These are phyloP conservation scores for Chenopodium formosanum DNA, from an alignment of 148 eudicot species.

Conservation along the genomic window DNA sequence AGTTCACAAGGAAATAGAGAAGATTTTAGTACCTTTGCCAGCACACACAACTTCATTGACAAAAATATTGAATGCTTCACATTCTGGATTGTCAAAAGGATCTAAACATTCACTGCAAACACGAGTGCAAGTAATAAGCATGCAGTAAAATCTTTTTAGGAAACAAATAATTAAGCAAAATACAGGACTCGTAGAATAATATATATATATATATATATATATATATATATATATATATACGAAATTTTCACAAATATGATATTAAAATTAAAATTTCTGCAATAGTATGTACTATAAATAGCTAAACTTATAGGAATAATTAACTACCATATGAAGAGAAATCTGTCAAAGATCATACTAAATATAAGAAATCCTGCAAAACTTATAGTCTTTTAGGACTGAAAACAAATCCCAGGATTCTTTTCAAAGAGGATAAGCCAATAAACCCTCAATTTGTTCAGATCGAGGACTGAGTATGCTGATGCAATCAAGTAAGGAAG, in stretches of 20 bases:
- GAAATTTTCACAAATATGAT: neutral
- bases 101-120: slow-evolving; percentile 78
- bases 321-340: no score
- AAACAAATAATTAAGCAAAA: neutral
- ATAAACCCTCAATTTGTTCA: no score
- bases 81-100: slow-evolving; percentile 90
- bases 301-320: neutral
- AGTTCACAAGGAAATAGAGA: neutral
- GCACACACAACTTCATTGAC: slow-evolving; percentile 77
- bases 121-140: neutral
- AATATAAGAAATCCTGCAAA: no score
- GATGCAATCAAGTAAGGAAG: no score
- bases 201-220: no score
- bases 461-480: no score
- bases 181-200: neutral
- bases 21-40: slow-evolving; percentile 61
- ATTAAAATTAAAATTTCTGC: neutral
- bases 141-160: neutral
- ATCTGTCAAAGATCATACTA: no score
- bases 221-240: no score
- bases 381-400: no score
- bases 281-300: neutral
- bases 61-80: slow-evolving; percentile 84
- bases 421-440: no score
- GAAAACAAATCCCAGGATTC: no score